Evolutionary conservation across 768 basidiomycete genomes (phyloP), one percentile per base, ranked within the genome.

Genomic region (Leccinum sublutescens): DNA sequence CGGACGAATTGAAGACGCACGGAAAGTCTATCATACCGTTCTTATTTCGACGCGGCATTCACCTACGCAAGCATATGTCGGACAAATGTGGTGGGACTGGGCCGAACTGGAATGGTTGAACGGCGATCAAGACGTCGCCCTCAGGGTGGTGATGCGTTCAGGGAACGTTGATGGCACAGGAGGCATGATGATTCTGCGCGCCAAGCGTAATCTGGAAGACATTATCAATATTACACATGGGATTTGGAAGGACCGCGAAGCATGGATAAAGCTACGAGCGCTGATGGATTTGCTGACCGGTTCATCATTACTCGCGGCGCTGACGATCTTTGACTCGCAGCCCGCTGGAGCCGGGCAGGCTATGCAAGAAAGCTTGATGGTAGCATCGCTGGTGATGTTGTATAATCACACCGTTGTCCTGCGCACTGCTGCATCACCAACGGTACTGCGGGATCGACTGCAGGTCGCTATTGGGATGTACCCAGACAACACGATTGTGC

Each of bases 41-140:
- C 80, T 91, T 19, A 74, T 79, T 45, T 75, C 81, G 6, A 76
- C 83, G 2, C 74, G 77, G 3, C 72, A 75, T 25, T 54, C 71
- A 15, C 66, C 72, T 6, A 72, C 69, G 11, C 71, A 74, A 33
- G 67, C 68, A 5, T 80, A 76, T 33, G 66, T 74, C 15, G 76
- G 80, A 21, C 71, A 70, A 57, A 68, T 93, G 60, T 93, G 88
- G 88, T 91, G 86, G 85, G 83, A 87, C 64, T 93, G 90, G 89
- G 88, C 86, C 1, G 87, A 93, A 65, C 81, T 91, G 80, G 91
- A 92, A 71, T 94, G 91, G 91, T 69, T 91, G 11, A 70, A 76
- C 14, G 81, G 84, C 1, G 64, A 79, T 33, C 67, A 75, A 19
- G 79, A 83, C 33, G 76, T 79, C 34, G 80, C 86, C 14, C 68